A percentile compares a stretch with the other conserved stretches of the same genome.
phyloP scores from a whole-genome alignment of 257 asterid species.

The Solanum chilense region DNA sequence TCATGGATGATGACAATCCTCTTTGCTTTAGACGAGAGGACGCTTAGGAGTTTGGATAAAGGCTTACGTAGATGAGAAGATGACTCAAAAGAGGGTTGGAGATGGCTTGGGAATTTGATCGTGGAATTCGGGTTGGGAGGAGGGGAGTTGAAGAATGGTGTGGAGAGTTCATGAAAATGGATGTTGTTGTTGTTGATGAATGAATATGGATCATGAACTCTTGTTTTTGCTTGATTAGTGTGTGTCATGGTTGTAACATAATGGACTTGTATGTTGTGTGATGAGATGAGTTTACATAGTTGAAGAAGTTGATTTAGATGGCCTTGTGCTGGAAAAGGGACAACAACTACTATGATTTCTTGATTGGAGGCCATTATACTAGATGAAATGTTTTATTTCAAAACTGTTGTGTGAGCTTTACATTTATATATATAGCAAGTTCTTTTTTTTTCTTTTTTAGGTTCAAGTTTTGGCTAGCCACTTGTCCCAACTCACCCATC shows the following conservation, averaged over 20 bases:
- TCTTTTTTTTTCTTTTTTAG: background rate
- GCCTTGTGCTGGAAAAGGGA: conserved; percentile 67
- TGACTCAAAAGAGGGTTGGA: conserved; percentile 29
- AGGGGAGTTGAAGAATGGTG: conserved; percentile 10
- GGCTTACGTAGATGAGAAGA: conserved; percentile 31
- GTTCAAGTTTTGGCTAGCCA: background rate
- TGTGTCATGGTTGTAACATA: conserved; percentile 38
- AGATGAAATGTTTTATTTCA: background rate
- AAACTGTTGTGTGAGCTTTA: background rate
- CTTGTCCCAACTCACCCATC: background rate
- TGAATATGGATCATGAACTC: conserved; percentile 35
- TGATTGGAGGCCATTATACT: background rate
- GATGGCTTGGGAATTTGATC: conserved; percentile 28
- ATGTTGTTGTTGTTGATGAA: conserved; percentile 13
- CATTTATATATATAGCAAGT: background rate
- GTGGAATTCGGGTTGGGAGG: conserved; percentile 19
- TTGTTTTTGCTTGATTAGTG: conserved; percentile 41
- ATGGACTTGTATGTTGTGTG: conserved; percentile 31
- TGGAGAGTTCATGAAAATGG: conserved; percentile 28
- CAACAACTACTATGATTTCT: conserved; percentile 40
- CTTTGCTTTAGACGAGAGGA: conserved; percentile 4
- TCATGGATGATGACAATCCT: conserved; percentile 33
- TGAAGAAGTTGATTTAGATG: conserved; percentile 83
- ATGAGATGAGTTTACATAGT: conserved; percentile 52
- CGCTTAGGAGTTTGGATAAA: conserved; percentile 9